Evolutionary conservation across 768 basidiomycete genomes (phyloP), one percentile per base, ranked within the genome.

Genomic region (Wakefieldia striispora): DNA sequence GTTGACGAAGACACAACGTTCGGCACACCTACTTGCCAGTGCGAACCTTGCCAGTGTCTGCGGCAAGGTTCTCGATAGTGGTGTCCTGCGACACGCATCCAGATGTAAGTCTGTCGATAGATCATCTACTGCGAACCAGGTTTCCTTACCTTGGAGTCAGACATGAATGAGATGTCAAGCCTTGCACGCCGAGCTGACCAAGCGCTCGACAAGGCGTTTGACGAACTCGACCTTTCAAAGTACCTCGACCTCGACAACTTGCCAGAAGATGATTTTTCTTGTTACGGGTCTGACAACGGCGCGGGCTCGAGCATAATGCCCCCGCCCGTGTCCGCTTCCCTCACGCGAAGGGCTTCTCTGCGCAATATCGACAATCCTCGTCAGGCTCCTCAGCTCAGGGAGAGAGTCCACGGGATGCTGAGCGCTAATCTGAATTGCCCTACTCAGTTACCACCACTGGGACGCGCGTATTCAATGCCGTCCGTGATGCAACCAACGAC

Each of bases 401-500:
- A 49, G 17, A 49, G 31, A 20, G 50, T 43, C 13, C 29, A 38
- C 9, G 36, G 7, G 31, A 24, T 41, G 29, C 3, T 62, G 41
- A 45, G 45, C 16, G 38, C 26, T 27, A 27, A 27, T 27, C 2
- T 8, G 10, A 10, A 50, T n/a, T 14, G 10, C 3, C 8, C 54
- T 1, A 3, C 20, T 17, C 51, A 50, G 29, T 21, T 6, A 11
- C 14, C 31, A 19, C 44, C 47, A 1, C 33, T 61, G 41, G 57
- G 48, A 35, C 63, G 54, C 6, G 34, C 54, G 10, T 36, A 54
- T 36, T 51, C 60, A 13, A 54, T 62, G 52, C 62, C 63, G 1
- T 1, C 38, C 17, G 10, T 58, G 20, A 38, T 17, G 9, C 19
- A 8, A 11, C 24, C 38, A 4, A 26, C 35, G 3, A 3, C n/a